A percentile compares a stretch with the other conserved stretches of the same genome.
These are phyloP conservation scores for Saksenaea oblongispora DNA, from an alignment of 371 early-diverging fungal genomes.

Conservation along the genomic window DNA sequence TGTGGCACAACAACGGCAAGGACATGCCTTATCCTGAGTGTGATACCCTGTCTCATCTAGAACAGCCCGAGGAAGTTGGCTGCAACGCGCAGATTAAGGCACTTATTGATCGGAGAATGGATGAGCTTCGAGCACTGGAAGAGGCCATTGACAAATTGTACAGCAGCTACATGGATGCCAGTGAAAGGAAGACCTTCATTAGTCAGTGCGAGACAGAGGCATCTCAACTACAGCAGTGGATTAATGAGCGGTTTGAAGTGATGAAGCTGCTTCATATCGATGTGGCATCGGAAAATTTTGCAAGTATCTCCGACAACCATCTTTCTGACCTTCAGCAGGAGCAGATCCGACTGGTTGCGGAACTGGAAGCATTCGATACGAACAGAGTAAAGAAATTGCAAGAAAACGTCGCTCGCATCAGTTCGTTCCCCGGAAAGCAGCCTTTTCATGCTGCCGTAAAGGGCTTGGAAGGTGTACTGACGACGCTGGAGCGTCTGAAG, in stretches of 20 bases:
- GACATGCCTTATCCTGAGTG: constrained; percentile 39
- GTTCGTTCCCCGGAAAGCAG: constrained; percentile 19
- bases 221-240: constrained; percentile 30
- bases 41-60: constrained; percentile 19
- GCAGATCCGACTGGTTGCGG: constrained; percentile 12
- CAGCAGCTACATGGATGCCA: not conserved
- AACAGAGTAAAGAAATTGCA: constrained; percentile 28
- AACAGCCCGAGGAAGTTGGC: constrained; percentile 13
- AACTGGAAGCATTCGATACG: constrained; percentile 31
- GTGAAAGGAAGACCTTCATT: constrained; percentile 12
- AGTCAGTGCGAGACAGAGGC: constrained; percentile 35
- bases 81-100: constrained; percentile 19
- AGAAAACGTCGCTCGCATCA: constrained; percentile 31
- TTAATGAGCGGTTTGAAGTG: constrained; percentile 27
- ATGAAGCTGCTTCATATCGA: constrained; percentile 35
- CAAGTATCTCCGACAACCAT: constrained; percentile 9
- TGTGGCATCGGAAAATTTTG: constrained; percentile 37
- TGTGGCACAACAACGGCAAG: constrained; percentile 34
- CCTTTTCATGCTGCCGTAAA: constrained; percentile 24
- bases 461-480: constrained; percentile 34
- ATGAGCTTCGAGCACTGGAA: constrained; percentile 19
- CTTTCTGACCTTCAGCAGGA: constrained; percentile 24
- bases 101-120: constrained; percentile 32
- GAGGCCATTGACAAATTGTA: constrained; percentile 13
- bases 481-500: constrained; percentile 29